Evolutionary conservation across 1,284 basidiomycete genomes (phyloP).

Genomic region (Boletus albobrunnescens): DNA sequence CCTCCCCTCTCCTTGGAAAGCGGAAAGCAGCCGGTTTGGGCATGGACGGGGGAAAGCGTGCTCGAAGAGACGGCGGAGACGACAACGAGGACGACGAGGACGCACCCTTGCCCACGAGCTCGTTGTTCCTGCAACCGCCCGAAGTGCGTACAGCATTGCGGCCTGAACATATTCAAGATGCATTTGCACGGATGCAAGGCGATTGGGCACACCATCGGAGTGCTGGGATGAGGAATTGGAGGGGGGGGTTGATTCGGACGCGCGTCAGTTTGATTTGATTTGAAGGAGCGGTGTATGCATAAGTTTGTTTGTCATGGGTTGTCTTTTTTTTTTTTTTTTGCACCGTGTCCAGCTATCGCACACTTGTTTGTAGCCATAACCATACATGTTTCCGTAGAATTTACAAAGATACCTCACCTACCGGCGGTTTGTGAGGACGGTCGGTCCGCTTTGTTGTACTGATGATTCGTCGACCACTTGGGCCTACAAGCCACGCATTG

Average conservation of each 20-base stretch:
- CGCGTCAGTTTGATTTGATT: constrained; percentile 72
- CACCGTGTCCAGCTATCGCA: background rate
- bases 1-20: constrained; percentile 63
- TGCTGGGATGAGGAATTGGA: constrained; percentile 84
- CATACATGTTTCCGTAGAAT: too few relatives aligned
- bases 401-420: too few relatives aligned
- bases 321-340: background rate
- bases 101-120: constrained; percentile 57
- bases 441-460: too few relatives aligned
- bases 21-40: constrained; percentile 51
- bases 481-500: too few relatives aligned
- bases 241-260: constrained; percentile 77
- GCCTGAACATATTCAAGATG: constrained; percentile 85
- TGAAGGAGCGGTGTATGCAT: background rate
- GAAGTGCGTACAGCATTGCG: constrained; percentile 74
- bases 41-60: constrained; percentile 54
- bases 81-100: constrained; percentile 58
- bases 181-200: constrained; percentile 82
- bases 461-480: too few relatives aligned
- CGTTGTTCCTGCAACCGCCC: constrained; percentile 75
- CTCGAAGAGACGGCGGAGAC: constrained; percentile 43
- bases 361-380: background rate
- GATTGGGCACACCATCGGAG: constrained; percentile 76
- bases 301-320: too few relatives aligned
- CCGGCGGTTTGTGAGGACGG: too few relatives aligned